These are phyloP conservation scores for Gentiana straminea DNA, from an alignment of 257 asterid genomes.

Conservation along the genomic window DNA sequence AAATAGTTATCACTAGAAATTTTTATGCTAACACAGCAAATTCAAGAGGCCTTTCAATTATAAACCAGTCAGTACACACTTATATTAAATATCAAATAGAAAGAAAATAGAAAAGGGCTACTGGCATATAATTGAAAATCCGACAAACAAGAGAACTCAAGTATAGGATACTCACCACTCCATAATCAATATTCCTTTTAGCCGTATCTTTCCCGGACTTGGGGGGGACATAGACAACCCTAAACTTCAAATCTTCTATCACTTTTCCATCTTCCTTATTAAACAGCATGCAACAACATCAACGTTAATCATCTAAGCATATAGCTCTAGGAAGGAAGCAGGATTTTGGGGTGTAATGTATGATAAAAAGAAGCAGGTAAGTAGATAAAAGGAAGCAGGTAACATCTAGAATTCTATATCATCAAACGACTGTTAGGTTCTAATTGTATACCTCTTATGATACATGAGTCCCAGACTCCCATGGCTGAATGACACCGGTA, in stretches of 20 bases:
- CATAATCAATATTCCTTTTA: constrained; percentile 10
- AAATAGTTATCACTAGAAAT: too few relatives aligned
- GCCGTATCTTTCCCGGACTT: constrained; percentile 21
- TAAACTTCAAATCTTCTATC: constrained; percentile 63
- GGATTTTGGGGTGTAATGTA: neutral
- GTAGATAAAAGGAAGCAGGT: neutral
- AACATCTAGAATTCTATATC: neutral
- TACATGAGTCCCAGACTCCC: constrained; percentile 37
- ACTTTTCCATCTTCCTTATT: constrained; percentile 45
- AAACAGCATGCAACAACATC: constrained; percentile 33
- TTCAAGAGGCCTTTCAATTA: too few relatives aligned
- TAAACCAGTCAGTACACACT: too few relatives aligned
- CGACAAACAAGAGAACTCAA: too few relatives aligned
- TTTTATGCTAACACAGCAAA: too few relatives aligned
- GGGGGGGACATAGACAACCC: constrained; percentile 47
- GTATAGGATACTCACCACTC: constrained; percentile 23
- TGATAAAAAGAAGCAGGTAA: too few relatives aligned
- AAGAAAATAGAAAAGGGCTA: too few relatives aligned
- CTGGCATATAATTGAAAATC: too few relatives aligned
- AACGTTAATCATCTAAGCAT: constrained; percentile 6
- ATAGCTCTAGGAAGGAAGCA: constrained; percentile 1
- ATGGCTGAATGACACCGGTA: constrained; percentile 59
- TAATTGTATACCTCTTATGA: constrained; percentile 53
- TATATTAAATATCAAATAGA: too few relatives aligned
- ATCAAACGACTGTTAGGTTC: constrained; percentile 5